Base-by-base conservation (phyloP, 495 filamentous ascomycete genomes). In the Podospora bellae-mahoneyi region DNA sequence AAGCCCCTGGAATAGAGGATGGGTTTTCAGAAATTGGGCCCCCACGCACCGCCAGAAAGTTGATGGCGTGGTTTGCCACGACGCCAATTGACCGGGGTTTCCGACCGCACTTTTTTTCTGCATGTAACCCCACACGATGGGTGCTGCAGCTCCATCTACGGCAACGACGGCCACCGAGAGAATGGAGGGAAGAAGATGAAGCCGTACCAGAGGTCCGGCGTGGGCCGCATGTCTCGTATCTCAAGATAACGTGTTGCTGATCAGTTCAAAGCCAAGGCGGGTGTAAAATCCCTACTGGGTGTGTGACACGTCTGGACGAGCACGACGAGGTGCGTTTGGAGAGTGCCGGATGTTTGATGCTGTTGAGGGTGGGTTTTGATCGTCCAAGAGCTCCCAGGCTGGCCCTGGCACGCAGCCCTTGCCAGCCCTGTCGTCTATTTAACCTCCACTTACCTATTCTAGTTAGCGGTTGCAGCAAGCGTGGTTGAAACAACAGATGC, bases 361-460 rank as follows among this genome's bases (percentile, higher is more conserved):
- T 56, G 54, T 18, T 18, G 54, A 18, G 15, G 55, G n/a, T 20
- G n/a, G 55, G 55, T 20, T 58, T 64, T 62, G 66, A 60, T 60
- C 63, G 48, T 20, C 63, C 26, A 68, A 56, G 55, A 58, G 23
- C 7, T 58, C 2, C 55, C 55, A 58, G 55, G 55, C 18, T 58
- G 55, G n/a, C 55, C 55, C 55, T 58, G 55, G 55, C 55, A 26
- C 23, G n/a, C n/a, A 58, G 23, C 66, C 23, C 16, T 39, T 55
- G 39, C 67, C 61, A 61, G 57, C 66, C 67, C 18, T 68, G 57
- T 65, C 56, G 53, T 7, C 55, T 15, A 15, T 10, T 10, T 5
- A 48, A 48, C 7, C 63, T 48, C 63, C 67, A 69, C 67, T 65
- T 66, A 57, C 67, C 67, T 48, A 54, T 34, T 65, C 15, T 13